Percentiles rank a stretch among this genome's conserved stretches.
Evolutionary conservation across 129 eudicot genomes (phyloP).

Genomic region (Silybum marianum): DNA sequence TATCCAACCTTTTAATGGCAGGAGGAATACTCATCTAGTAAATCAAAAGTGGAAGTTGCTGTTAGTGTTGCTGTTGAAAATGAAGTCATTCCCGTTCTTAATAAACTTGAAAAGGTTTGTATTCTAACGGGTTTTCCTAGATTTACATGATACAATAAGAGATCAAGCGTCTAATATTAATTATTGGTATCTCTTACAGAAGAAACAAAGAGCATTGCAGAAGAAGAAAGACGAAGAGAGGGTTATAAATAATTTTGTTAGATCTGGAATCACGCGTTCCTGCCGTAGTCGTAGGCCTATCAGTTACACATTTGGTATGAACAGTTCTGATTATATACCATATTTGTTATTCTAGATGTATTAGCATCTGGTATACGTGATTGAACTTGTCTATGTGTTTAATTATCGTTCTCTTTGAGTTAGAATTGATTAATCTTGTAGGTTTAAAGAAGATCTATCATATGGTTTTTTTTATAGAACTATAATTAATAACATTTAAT

Average conservation of each 20-base stretch:
- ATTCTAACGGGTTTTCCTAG: neutral
- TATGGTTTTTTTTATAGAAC: neutral
- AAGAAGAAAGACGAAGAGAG: constrained; percentile 38
- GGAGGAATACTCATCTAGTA: constrained; percentile 66
- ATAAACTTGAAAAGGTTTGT: constrained; percentile 60
- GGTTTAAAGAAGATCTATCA: neutral
- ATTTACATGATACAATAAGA: constrained; percentile 4
- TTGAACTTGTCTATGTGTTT: neutral
- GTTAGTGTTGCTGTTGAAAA: constrained; percentile 54
- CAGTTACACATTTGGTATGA: constrained; percentile 73
- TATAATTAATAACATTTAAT: neutral
- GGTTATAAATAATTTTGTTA: constrained; percentile 36
- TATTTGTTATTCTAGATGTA: neutral
- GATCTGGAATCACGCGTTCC: constrained; percentile 58
- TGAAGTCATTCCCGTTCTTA: constrained; percentile 69
- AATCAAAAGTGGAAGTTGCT: constrained; percentile 57
- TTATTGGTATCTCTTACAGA: constrained; percentile 42
- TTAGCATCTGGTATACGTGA: neutral
- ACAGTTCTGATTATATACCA: neutral
- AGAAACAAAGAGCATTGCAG: constrained; percentile 54
- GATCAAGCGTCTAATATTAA: constrained; percentile 10
- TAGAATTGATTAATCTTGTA: neutral
- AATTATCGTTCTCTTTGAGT: neutral
- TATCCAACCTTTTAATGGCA: constrained; percentile 29
- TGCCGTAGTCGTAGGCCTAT: constrained; percentile 61